Evolutionary conservation across 768 basidiomycete species (phyloP).

Genomic region (Lentinula lateritia): DNA sequence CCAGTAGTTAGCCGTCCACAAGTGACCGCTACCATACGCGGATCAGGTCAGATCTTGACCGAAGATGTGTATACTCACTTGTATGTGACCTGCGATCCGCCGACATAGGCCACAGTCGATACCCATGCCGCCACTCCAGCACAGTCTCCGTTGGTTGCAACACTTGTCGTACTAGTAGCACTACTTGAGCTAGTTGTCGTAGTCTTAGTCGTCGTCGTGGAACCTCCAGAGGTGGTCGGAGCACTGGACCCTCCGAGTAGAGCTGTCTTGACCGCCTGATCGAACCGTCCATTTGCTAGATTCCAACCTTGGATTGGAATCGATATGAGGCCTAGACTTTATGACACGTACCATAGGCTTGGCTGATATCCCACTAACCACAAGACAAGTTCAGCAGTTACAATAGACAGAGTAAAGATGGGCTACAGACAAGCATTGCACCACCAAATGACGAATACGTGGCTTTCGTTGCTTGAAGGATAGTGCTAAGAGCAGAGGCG

Average conservation of each 20-base stretch:
- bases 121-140: constrained; percentile 36
- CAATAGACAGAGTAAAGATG: background rate
- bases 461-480: constrained; percentile 32
- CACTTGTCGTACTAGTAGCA: constrained; percentile 18
- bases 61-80: constrained; percentile 20
- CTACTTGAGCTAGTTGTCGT: background rate
- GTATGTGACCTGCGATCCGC: constrained; percentile 34
- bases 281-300: constrained; percentile 34
- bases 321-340: background rate
- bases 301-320: background rate
- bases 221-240: constrained; percentile 15
- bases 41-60: background rate
- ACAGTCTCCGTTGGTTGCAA: constrained; percentile 24
- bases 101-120: constrained; percentile 31
- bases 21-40: constrained; percentile 28
- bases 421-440: constrained; percentile 25
- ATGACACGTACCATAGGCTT: constrained; percentile 26
- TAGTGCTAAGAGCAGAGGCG: constrained; percentile 32
- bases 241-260: constrained; percentile 22
- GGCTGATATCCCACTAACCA: constrained; percentile 29
- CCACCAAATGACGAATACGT: constrained; percentile 53
- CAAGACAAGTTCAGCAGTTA: background rate
- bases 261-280: constrained; percentile 35
- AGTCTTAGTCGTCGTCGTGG: constrained; percentile 10
- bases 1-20: constrained; percentile 51